phyloP scores from a whole-genome alignment of 2,329 filamentous ascomycete genomes.

The Chaetomiaceae sp. region DNA sequence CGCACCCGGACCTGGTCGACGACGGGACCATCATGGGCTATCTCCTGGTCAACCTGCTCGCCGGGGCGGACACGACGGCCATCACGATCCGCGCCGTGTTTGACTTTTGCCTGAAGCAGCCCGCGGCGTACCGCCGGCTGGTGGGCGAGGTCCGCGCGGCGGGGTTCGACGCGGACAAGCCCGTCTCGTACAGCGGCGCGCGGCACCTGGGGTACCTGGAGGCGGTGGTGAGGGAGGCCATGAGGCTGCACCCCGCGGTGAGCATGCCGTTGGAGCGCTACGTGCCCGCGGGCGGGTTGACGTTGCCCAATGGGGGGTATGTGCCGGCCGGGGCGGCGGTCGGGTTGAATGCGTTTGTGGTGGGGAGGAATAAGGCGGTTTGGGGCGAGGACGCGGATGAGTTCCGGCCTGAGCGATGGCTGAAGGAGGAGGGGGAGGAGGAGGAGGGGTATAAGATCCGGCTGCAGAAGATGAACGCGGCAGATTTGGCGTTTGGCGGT shows the following conservation, averaged over 20 bases:
- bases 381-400: conserved; percentile 41
- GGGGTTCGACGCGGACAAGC: conserved; percentile 5
- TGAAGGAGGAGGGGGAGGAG: conserved; percentile 28
- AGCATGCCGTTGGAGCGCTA: conserved; percentile 26
- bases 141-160: conserved; percentile 52
- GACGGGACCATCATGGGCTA: conserved; percentile 20
- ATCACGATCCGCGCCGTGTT: conserved; percentile 58
- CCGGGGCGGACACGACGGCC: conserved; percentile 61
- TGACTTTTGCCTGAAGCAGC: conserved; percentile 57
- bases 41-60: conserved; percentile 24
- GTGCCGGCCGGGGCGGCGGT: conserved; percentile 26
- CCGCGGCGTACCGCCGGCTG: conserved; percentile 42
- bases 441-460: conserved; percentile 25
- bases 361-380: conserved; percentile 34
- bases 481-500: conserved; percentile 9
- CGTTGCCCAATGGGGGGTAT: conserved; percentile 19
- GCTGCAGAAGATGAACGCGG: conserved; percentile 34
- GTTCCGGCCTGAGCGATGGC: conserved; percentile 46
- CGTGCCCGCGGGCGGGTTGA: conserved; percentile 24
- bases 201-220: conserved; percentile 35
- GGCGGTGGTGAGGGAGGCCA: conserved; percentile 36
- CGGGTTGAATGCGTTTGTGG: conserved; percentile 36
- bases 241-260: conserved; percentile 40
- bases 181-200: conserved; percentile 21
- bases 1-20: conserved; percentile 53